Evolutionary conservation across 2,329 filamentous ascomycete species (phyloP).

Genomic region (Fusarium foetens): DNA sequence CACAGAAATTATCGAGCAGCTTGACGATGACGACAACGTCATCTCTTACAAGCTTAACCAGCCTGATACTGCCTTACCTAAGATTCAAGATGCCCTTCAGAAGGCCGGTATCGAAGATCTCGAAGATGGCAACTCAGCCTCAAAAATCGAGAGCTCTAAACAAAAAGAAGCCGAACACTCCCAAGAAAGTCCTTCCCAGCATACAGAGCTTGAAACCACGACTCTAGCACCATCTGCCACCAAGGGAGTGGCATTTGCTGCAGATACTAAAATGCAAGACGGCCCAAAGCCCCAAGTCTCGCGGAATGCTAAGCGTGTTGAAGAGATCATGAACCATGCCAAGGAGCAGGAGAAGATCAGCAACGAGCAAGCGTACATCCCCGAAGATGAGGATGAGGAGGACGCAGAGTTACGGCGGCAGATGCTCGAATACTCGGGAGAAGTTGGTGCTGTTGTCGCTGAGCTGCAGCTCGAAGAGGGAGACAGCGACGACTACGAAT

Average conservation of each 20-base stretch:
- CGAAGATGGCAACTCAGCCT: constrained; percentile 18
- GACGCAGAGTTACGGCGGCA: constrained; percentile 83
- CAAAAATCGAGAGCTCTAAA: not conserved
- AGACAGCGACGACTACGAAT: constrained; percentile 65
- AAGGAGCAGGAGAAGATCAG: constrained; percentile 63
- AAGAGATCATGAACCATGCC: constrained; percentile 67
- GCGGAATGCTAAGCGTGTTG: constrained; percentile 59
- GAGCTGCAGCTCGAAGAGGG: constrained; percentile 86
- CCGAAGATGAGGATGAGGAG: constrained; percentile 79
- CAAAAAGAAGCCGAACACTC: not conserved
- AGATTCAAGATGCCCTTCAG: constrained; percentile 76
- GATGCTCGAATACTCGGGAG: constrained; percentile 92
- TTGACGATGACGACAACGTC: constrained; percentile 91
- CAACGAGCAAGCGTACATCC: constrained; percentile 63
- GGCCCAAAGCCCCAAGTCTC: constrained; percentile 51
- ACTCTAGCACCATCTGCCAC: constrained; percentile 44
- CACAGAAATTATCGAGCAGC: constrained; percentile 89
- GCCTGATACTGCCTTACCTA: constrained; percentile 74
- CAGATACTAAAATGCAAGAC: constrained; percentile 65
- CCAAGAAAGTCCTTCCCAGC: not conserved
- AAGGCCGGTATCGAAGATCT: constrained; percentile 76
- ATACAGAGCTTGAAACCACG: constrained; percentile 4
- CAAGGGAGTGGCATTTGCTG: constrained; percentile 72
- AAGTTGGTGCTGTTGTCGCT: constrained; percentile 91
- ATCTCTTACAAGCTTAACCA: constrained; percentile 72